Evolutionary conservation across 352 stramenopile species (phyloP).

Genomic region (Globisporangium perplexum): DNA sequence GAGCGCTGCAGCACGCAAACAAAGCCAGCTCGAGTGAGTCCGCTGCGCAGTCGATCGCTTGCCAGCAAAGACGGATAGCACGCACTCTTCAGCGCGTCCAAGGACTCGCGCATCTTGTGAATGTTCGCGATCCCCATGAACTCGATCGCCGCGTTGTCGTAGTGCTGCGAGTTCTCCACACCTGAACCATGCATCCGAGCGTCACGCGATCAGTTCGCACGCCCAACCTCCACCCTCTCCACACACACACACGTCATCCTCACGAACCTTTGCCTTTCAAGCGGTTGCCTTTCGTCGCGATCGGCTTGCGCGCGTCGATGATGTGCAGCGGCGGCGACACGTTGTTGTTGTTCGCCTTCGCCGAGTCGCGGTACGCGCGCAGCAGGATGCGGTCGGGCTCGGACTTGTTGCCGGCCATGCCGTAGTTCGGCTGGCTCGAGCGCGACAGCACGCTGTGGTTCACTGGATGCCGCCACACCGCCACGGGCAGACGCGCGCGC

Average conservation of each 20-base stretch:
- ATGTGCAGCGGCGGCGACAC: conserved; percentile 77
- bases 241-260: not conserved
- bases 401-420: conserved; percentile 93
- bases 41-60: not conserved
- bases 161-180: conserved; percentile 96
- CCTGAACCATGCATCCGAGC: too few species aligned
- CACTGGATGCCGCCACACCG: conserved; percentile 90
- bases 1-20: conserved; percentile 33
- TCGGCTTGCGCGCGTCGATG: conserved; percentile 76
- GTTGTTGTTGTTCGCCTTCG: conserved; percentile 66
- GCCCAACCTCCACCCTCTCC: too few species aligned
- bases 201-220: too few species aligned
- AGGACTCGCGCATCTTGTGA: conserved; percentile 96
- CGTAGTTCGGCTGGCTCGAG: conserved; percentile 94
- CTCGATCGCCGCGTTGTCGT: conserved; percentile 92
- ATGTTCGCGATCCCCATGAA: conserved; percentile 99
- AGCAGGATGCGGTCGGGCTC: conserved; percentile 90
- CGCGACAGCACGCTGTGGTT: conserved; percentile 94
- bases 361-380: conserved; percentile 79
- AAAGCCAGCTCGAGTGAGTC: not conserved
- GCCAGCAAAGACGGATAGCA: too few species aligned
- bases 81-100: conserved; percentile 82
- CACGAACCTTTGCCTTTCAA: conserved; percentile 73
- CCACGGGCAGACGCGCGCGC: conserved; percentile 88
- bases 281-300: conserved; percentile 77